Percentiles rank a stretch among this genome's conserved stretches.
phyloP scores from a whole-genome alignment of 148 eudicot genomes.

The Linanthus parryae region DNA sequence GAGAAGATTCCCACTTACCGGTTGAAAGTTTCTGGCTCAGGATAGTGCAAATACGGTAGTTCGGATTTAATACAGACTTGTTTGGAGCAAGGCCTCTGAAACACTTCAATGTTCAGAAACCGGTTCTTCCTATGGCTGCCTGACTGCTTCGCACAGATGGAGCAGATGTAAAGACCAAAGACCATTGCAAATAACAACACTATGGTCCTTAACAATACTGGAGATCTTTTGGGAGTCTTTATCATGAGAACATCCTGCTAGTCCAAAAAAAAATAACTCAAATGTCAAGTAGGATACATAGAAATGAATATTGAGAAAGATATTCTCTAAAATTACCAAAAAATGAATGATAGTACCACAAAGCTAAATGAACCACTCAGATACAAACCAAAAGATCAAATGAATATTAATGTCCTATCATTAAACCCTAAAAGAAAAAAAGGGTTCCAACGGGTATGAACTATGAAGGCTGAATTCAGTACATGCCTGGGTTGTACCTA shows the following conservation, averaged over 20 bases:
- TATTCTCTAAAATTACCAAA: too few relatives aligned
- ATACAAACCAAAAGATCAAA: too few relatives aligned
- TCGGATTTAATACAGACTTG: constrained; percentile 19
- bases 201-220: constrained; percentile 46
- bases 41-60: constrained; percentile 55
- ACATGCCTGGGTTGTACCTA: too few relatives aligned
- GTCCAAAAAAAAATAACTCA: constrained; percentile 9
- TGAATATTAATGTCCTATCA: too few relatives aligned
- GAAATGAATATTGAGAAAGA: background rate
- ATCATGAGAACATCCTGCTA: constrained; percentile 49
- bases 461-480: too few relatives aligned
- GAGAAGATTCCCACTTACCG: constrained; percentile 30
- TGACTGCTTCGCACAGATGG: constrained; percentile 66
- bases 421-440: too few relatives aligned
- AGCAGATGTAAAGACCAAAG: constrained; percentile 68
- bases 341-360: too few relatives aligned
- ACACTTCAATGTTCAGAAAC: constrained; percentile 29
- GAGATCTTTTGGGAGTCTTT: constrained; percentile 65
- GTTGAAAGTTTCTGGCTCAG: constrained; percentile 66
- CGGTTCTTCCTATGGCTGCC: constrained; percentile 24
- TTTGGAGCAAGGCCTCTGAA: constrained; percentile 26
- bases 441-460: too few relatives aligned
- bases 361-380: too few relatives aligned
- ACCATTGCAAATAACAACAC: constrained; percentile 52
- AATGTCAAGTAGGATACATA: constrained; percentile 5